Evolutionary conservation across 1,284 basidiomycete species (phyloP).

Genomic region (Amylostereum chailletii): DNA sequence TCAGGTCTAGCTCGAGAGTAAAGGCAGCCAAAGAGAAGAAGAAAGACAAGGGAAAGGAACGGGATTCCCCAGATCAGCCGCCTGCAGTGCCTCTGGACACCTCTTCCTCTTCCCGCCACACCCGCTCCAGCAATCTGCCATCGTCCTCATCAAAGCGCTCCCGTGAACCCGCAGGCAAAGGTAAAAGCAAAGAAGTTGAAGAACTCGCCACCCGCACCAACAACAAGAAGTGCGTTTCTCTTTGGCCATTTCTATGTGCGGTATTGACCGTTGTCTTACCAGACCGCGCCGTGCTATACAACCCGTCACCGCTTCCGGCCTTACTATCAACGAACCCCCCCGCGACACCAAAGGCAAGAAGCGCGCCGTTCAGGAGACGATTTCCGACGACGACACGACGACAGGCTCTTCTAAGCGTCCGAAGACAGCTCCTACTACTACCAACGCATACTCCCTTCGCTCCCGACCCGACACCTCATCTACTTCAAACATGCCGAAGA

Average conservation of each 20-base stretch:
- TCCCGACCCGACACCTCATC: slow-evolving; percentile 40
- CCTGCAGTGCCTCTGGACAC: slow-evolving; percentile 23
- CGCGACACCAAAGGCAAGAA: slow-evolving; percentile 79
- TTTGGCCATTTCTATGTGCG: too few species aligned
- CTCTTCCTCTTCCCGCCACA: slow-evolving; percentile 28
- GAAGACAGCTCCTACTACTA: slow-evolving; percentile 26
- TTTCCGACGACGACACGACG: slow-evolving; percentile 54
- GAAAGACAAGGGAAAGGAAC: slow-evolving; percentile 35
- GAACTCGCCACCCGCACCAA: slow-evolving; percentile 40
- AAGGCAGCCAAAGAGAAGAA: slow-evolving; percentile 67
- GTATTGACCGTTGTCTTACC: not conserved
- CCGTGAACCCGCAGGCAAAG: slow-evolving; percentile 48
- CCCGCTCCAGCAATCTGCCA: slow-evolving; percentile 26
- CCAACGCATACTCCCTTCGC: slow-evolving; percentile 52
- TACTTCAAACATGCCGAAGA: slow-evolving; percentile 60
- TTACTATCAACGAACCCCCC: slow-evolving; percentile 67
- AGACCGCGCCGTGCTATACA: slow-evolving; percentile 53
- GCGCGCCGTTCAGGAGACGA: slow-evolving; percentile 63
- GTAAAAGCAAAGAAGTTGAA: slow-evolving; percentile 50
- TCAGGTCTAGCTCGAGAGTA: slow-evolving; percentile 68
- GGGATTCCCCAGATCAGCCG: slow-evolving; percentile 31
- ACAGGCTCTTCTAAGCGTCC: slow-evolving; percentile 41
- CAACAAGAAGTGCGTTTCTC: slow-evolving; percentile 24
- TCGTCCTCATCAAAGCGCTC: slow-evolving; percentile 43
- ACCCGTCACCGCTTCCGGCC: slow-evolving; percentile 29